Evolutionary conservation across 129 eudicot species (phyloP), one percentile per base, ranked within the genome.

Genomic region (Gnaphalium uliginosum): DNA sequence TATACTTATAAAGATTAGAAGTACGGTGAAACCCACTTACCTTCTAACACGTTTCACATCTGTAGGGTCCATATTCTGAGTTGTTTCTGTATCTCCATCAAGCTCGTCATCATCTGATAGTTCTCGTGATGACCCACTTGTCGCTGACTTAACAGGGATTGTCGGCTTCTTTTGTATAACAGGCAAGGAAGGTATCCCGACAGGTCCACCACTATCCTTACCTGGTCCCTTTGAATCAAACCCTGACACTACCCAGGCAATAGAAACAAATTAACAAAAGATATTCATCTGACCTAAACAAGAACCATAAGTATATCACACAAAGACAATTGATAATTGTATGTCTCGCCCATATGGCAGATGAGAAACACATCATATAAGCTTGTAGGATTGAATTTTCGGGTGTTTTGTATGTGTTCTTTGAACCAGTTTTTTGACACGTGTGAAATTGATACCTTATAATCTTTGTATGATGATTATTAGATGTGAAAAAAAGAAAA

Each of bases 41-140:
- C 99, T 91, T 83, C 99, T 87, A 68, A 91, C 85, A 75, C 99
- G 99, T 81, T 95, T 95, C 54, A 83, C 96, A 87, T 91, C 99
- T 24, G 96, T 41, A 48, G 99, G 97, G 69, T 89, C 97, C 91
- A 39, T 79, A 73, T 86, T 88, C 54, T 84, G 85, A 78, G 91
- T 85, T 59, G 88, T 73, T 80, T 88, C 98, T 43, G 84, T 86
- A 60, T 95, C 98, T 71, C 88, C 96, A 39, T 93, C 99, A 56
- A 85, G 91, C 22, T 94, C 99, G 35, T 91, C 97, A 75, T 91
- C 97, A 83, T 95, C 97, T 30, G 99, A 95, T 59, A 80, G 86
- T 33, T 91, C 97, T 80, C 90, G 82, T 37, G 99, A 95, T 67
- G 99, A 95, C 13, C 92, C 96, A 86, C 99, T 95, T 58, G 94